phyloP scores from a whole-genome alignment of 352 stramenopile species.

The Phytophthora macrochlamydospora region DNA sequence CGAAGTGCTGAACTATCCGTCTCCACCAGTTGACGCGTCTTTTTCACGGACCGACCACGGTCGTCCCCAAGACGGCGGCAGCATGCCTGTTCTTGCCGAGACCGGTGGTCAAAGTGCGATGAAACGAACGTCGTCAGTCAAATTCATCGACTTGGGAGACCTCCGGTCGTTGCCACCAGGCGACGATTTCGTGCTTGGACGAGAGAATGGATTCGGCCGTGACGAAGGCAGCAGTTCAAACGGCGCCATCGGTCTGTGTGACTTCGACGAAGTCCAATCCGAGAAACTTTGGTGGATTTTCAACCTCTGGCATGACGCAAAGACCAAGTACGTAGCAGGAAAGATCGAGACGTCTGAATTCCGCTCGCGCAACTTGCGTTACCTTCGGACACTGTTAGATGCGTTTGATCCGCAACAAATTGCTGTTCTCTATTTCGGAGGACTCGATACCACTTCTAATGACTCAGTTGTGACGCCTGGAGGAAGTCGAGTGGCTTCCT shows the following conservation, averaged over 20 bases:
- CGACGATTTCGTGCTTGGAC: constrained; percentile 32
- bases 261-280: constrained; percentile 85
- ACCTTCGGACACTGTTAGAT: constrained; percentile 69
- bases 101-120: constrained; percentile 20
- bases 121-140: constrained; percentile 42
- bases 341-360: constrained; percentile 77
- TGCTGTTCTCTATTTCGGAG: constrained; percentile 64
- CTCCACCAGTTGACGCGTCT: constrained; percentile 14
- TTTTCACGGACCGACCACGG: constrained; percentile 18
- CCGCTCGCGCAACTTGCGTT: constrained; percentile 70
- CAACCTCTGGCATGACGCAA: constrained; percentile 67
- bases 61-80: constrained; percentile 19
- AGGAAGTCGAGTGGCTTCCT: constrained; percentile 21
- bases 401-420: constrained; percentile 84
- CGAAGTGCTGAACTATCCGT: constrained; percentile 18
- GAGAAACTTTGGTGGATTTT: constrained; percentile 87
- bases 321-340: constrained; percentile 70
- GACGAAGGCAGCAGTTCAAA: constrained; percentile 61
- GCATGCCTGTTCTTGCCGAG: constrained; percentile 26
- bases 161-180: constrained; percentile 45
- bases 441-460: constrained; percentile 23
- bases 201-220: constrained; percentile 33
- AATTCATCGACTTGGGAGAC: constrained; percentile 71
- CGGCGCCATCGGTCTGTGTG: constrained; percentile 65
- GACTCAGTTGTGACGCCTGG: constrained; percentile 32